Percentiles rank a stretch among this genome's conserved stretches.
Evolutionary conservation across 2,329 filamentous ascomycete species (phyloP).

Genomic region (Coniochaeta sp.): DNA sequence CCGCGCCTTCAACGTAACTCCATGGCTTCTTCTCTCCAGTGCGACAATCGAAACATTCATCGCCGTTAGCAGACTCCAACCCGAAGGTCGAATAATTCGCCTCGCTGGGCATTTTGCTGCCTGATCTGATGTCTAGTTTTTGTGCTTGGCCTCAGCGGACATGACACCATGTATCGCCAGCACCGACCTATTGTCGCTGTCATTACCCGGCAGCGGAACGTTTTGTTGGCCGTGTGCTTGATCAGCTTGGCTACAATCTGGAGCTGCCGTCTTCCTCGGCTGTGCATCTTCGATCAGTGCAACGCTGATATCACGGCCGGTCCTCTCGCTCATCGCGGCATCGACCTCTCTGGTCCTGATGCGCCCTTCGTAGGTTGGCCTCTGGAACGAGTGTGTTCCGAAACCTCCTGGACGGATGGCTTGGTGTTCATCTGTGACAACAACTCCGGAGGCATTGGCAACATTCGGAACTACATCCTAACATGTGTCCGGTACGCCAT

Average conservation of each 20-base stretch:
- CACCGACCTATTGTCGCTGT: slow-evolving; percentile 2
- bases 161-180: not conserved
- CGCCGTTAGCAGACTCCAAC: not conserved
- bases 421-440: slow-evolving; percentile 41
- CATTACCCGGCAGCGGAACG: slow-evolving; percentile 10
- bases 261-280: slow-evolving; percentile 15
- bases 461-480: slow-evolving; percentile 42
- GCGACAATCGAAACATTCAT: not conserved
- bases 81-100: not conserved
- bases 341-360: slow-evolving; percentile 29
- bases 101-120: not conserved
- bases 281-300: slow-evolving; percentile 14
- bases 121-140: not conserved
- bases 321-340: slow-evolving; percentile 4
- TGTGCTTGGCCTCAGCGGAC: not conserved
- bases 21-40: not conserved
- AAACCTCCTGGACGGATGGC: slow-evolving; percentile 31
- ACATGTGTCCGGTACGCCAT: slow-evolving; percentile 42
- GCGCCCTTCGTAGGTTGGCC: slow-evolving; percentile 39
- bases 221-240: slow-evolving; percentile 12
- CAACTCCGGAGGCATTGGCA: slow-evolving; percentile 43
- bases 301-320: not conserved
- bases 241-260: slow-evolving; percentile 17
- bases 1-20: not conserved
- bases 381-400: slow-evolving; percentile 33